Conservation (phyloP, 2,329 filamentous ascomycete species). For the Alternaria sp. region DNA sequence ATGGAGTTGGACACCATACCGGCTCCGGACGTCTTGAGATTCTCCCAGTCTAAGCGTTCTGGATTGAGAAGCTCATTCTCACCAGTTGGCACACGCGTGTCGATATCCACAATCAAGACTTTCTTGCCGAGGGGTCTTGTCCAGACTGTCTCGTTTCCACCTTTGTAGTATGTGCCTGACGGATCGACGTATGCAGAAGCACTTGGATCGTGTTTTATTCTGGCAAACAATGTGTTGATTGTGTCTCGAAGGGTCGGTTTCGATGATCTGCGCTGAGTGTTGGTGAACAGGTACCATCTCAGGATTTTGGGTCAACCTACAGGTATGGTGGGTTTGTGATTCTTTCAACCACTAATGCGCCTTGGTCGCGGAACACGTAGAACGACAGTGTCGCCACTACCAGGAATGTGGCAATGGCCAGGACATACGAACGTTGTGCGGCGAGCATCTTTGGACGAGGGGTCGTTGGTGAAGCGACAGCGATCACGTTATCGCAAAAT, state of each 20-base stretch:
- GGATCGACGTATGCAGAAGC: slow-evolving; percentile 20
- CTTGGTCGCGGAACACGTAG: slow-evolving; percentile 19
- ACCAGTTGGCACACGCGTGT: slow-evolving; percentile 35
- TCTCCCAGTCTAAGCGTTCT: slow-evolving; percentile 31
- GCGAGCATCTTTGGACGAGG: slow-evolving; percentile 23
- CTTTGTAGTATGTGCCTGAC: slow-evolving; percentile 19
- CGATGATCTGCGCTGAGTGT: slow-evolving; percentile 5
- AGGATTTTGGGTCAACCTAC: slow-evolving; percentile 3
- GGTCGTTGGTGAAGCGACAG: background rate
- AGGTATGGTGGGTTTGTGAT: slow-evolving; percentile 17
- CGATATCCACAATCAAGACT: slow-evolving; percentile 43
- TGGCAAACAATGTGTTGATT: slow-evolving; percentile 24
- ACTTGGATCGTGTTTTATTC: slow-evolving; percentile 24
- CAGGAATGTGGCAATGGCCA: slow-evolving; percentile 22
- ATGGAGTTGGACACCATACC: slow-evolving; percentile 33
- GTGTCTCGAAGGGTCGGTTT: slow-evolving; percentile 23
- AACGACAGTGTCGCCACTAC: slow-evolving; percentile 17
- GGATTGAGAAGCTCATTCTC: slow-evolving; percentile 34
- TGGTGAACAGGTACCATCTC: background rate
- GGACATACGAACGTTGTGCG: slow-evolving; percentile 21
- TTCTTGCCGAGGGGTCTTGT: slow-evolving; percentile 31
- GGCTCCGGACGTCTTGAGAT: slow-evolving; percentile 31
- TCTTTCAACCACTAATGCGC: slow-evolving; percentile 1
- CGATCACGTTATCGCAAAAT: background rate
- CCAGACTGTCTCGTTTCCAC: slow-evolving; percentile 26